Conservation (phyloP, 768 basidiomycete genomes). For the Coprinopsis cinerea region DNA sequence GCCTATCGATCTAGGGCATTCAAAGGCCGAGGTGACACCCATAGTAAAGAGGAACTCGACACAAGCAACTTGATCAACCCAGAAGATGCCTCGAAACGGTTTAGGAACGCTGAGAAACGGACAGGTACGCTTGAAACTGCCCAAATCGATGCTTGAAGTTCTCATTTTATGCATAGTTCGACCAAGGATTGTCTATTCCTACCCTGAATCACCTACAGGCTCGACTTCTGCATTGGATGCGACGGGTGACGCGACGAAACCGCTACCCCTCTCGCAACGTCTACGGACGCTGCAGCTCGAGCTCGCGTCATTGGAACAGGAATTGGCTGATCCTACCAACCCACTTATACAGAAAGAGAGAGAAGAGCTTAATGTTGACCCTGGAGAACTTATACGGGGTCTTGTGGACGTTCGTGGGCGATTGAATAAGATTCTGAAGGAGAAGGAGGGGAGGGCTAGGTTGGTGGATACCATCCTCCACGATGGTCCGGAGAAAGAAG, state of each 20-base stretch:
- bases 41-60: conserved; percentile 64
- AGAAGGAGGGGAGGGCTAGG: conserved; percentile 59
- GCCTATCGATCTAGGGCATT: conserved; percentile 33
- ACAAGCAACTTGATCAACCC: conserved; percentile 53
- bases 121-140: conserved; percentile 17
- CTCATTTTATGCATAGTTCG: conserved; percentile 31
- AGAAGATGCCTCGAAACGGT: conserved; percentile 64
- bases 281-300: conserved; percentile 71
- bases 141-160: background rate
- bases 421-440: conserved; percentile 60
- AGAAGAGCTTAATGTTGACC: conserved; percentile 57
- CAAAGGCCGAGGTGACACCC: conserved; percentile 31
- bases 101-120: conserved; percentile 65
- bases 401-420: conserved; percentile 69
- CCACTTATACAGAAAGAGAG: conserved; percentile 55
- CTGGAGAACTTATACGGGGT: conserved; percentile 71
- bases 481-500: conserved; percentile 20
- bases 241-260: conserved; percentile 22
- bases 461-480: conserved; percentile 55
- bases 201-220: conserved; percentile 61
- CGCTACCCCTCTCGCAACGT: conserved; percentile 50
- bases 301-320: conserved; percentile 70
- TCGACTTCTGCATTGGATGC: conserved; percentile 36
- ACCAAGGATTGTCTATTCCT: conserved; percentile 55
- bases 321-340: conserved; percentile 78